phyloP scores from a whole-genome alignment of 768 basidiomycete genomes.

The Epithele typhae region DNA sequence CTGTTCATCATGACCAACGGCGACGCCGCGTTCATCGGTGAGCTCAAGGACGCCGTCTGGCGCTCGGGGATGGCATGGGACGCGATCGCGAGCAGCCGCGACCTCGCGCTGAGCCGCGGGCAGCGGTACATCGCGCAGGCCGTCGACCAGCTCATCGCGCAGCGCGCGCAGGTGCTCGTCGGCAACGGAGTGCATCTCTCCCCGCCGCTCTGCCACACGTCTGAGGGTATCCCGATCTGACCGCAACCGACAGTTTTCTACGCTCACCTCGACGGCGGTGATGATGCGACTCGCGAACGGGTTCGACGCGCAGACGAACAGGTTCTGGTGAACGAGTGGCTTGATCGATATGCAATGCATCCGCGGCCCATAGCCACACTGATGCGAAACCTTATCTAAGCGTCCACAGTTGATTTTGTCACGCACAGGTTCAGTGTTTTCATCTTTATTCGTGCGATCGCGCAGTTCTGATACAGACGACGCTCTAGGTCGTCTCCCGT shows the following conservation, averaged over 20 bases:
- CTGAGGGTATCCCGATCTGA: background rate
- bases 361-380: no score
- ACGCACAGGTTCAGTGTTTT: no score
- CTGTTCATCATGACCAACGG: constrained; percentile 69
- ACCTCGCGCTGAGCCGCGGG: constrained; percentile 49
- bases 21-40: constrained; percentile 41
- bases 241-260: constrained; percentile 35
- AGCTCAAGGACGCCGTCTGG: constrained; percentile 39
- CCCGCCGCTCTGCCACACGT: background rate
- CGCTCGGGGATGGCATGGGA: constrained; percentile 40
- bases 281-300: constrained; percentile 38
- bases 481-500: no score
- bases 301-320: constrained; percentile 30
- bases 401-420: no score
- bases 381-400: no score
- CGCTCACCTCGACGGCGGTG: constrained; percentile 43
- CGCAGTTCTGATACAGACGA: no score
- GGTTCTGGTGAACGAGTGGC: constrained; percentile 41
- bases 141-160: constrained; percentile 64
- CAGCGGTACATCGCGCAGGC: constrained; percentile 53
- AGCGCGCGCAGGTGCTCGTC: constrained; percentile 58
- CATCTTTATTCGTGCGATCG: no score
- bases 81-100: constrained; percentile 48
- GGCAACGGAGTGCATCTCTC: constrained; percentile 58
- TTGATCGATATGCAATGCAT: no score